Base-by-base conservation (phyloP, 139 green algal genomes). In the Coccomyxa sp. region DNA sequence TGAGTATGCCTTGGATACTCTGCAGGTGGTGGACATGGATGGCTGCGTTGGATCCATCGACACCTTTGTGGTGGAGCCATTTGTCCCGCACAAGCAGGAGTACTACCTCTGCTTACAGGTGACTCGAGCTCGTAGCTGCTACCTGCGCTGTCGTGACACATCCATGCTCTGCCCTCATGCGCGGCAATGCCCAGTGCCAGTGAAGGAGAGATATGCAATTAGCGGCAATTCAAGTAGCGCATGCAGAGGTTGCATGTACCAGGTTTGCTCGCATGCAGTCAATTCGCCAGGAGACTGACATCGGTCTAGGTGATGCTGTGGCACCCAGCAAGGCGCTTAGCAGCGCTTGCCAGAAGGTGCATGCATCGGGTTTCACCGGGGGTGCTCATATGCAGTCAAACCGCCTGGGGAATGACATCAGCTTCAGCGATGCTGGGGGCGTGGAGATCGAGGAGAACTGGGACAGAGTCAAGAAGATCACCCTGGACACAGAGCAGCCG, bases 401-500 rank as follows among this genome's bases (percentile, higher is more conserved):
- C 16, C 55, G 92, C 22, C 70, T 91, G 54, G 83, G 84, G 68
- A 86, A 87, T 73, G 82, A 90, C 58, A 80, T 90, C 35, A 75
- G 54, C 79, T 97, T 97, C 81, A 90, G 76, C n/a, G 89, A 90
- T 68, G 78, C 82, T 18, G 93, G 94, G 4, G 94, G 94, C 39
- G 78, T 98, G 16, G 91, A 98, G 7, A 94, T 98, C 55, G 94
- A 98, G 86, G 94, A 94, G 41, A 97, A 98, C 85, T 98, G 94
- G 94, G 94, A 98, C 79, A 87, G 91, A 84, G 89, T 98, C 38
- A 84, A 85, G 31, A 87, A 54, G 54, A 55, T 97, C 36, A 81
- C 27, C 0, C 64, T 97, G 6, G 71, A 88, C 58, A 89, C 83
- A 0, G 73, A 73, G 10, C 77, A 81, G 24, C 38, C 39, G 24